These are phyloP conservation scores for Clarireedia monteithiana DNA, from an alignment of 2,329 filamentous ascomycete genomes.

Conservation along the genomic window DNA sequence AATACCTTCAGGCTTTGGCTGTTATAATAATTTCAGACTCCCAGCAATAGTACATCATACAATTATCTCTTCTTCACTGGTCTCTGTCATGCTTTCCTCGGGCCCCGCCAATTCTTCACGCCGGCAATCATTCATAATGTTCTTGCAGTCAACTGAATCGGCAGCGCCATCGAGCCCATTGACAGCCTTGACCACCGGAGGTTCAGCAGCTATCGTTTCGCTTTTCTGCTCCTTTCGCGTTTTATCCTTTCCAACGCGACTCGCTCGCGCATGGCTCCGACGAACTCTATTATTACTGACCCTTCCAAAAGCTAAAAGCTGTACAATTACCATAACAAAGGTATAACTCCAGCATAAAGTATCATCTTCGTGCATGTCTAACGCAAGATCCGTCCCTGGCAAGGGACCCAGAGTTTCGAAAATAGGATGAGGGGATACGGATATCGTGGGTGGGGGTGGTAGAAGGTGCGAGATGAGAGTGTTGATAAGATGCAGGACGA, in stretches of 20 bases:
- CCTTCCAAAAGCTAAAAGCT: conserved; percentile 30
- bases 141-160: not conserved
- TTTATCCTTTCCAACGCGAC: conserved; percentile 16
- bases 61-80: conserved; percentile 17
- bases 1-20: not conserved
- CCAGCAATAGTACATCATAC: conserved; percentile 1
- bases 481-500: conserved; percentile 34
- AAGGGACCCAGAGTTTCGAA: conserved; percentile 26
- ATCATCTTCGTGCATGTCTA: conserved; percentile 33
- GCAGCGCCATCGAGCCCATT: not conserved
- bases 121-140: not conserved
- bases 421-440: conserved; percentile 23
- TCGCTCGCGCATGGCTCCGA: conserved; percentile 18
- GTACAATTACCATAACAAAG: conserved; percentile 31
- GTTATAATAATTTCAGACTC: not conserved
- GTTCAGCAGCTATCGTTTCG: not conserved
- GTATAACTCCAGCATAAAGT: conserved; percentile 34
- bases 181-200: not conserved
- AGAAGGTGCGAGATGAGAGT: conserved; percentile 30
- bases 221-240: conserved; percentile 8
- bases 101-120: not conserved
- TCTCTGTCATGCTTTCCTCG: conserved; percentile 12
- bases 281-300: conserved; percentile 23
- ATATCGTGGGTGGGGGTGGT: conserved; percentile 25
- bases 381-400: conserved; percentile 25